A percentile compares a stretch with the other conserved stretches of the same genome.
These are phyloP conservation scores for Tetrahymena malaccensis DNA, from an alignment of 73 alveolate species.

Conservation along the genomic window DNA sequence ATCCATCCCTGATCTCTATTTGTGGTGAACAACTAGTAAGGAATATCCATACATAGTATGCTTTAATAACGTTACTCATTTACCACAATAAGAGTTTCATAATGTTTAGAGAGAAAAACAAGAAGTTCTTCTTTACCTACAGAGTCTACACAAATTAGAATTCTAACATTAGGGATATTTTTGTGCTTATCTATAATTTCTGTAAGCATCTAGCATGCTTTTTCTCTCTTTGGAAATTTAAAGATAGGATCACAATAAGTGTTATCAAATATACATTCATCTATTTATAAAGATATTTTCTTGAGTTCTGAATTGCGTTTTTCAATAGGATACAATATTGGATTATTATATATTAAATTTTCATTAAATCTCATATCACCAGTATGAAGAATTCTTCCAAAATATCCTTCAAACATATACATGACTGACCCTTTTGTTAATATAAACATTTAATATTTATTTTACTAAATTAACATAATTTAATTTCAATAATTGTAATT, in stretches of 20 bases:
- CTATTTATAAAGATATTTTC: constrained; percentile 15
- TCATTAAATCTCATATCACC: constrained; percentile 44
- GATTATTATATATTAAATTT: constrained; percentile 18
- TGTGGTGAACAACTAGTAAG: constrained; percentile 1
- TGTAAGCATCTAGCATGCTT: constrained; percentile 26
- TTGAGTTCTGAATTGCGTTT: not conserved
- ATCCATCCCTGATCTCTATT: constrained; percentile 24
- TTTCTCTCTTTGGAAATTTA: constrained; percentile 40
- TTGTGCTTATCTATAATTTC: constrained; percentile 32
- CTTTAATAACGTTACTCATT: constrained; percentile 27
- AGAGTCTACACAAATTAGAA: constrained; percentile 36
- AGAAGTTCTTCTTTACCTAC: constrained; percentile 39
- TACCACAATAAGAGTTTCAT: constrained; percentile 33
- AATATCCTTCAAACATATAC: constrained; percentile 31
- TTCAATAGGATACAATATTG: constrained; percentile 17
- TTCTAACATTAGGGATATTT: constrained; percentile 13
- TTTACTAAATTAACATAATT: not conserved
- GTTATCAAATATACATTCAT: constrained; percentile 32
- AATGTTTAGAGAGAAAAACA: constrained; percentile 28
- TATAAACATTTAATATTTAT: not conserved
- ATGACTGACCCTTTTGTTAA: not conserved
- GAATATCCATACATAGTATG: constrained; percentile 9
- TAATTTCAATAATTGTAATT: not conserved
- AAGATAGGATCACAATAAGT: constrained; percentile 43
- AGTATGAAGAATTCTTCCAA: constrained; percentile 37